These are phyloP conservation scores for Stenocarpella maydis DNA, from an alignment of 2,329 filamentous ascomycete genomes.

Conservation along the genomic window DNA sequence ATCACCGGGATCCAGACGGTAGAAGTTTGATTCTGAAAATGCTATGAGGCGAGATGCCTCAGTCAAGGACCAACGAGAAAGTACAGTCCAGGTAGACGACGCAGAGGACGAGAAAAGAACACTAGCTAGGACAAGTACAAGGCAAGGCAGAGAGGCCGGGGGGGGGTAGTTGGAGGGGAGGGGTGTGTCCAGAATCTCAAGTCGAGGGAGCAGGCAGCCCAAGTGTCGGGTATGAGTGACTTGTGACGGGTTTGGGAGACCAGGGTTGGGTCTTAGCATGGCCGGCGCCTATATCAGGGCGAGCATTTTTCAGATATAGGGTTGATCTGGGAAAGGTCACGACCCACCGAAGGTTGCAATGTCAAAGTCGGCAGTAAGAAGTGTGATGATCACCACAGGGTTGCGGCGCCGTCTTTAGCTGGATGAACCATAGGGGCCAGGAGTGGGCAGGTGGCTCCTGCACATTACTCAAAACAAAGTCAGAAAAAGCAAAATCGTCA, in stretches of 20 bases:
- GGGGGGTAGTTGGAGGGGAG: constrained; percentile 16
- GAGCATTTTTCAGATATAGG: constrained; percentile 29
- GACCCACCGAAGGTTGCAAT: constrained; percentile 23
- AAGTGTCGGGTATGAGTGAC: constrained; percentile 30
- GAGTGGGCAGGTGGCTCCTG: constrained; percentile 27
- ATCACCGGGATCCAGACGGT: constrained; percentile 26
- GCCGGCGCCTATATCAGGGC: constrained; percentile 32
- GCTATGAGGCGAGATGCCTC: constrained; percentile 33
- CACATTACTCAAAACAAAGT: constrained; percentile 34
- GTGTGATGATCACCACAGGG: constrained; percentile 30
- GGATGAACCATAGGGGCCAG: constrained; percentile 32
- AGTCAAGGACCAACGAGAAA: constrained; percentile 22
- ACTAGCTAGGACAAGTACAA: constrained; percentile 31
- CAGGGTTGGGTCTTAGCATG: constrained; percentile 23
- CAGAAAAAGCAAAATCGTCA: constrained; percentile 33
- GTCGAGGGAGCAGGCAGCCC: constrained; percentile 28
- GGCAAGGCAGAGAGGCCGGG: constrained; percentile 29
- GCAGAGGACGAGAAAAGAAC: constrained; percentile 12
- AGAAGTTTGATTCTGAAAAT: constrained; percentile 32
- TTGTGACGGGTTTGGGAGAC: constrained; percentile 24
- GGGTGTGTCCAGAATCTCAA: constrained; percentile 30
- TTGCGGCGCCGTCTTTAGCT: constrained; percentile 33
- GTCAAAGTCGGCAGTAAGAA: constrained; percentile 30
- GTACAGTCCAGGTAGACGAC: constrained; percentile 29
- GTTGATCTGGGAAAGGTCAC: constrained; percentile 31